A percentile compares a stretch with the other conserved stretches of the same genome.
These are phyloP conservation scores for Poteriospumella lacustris DNA, from an alignment of 108 stramenopile species.

Conservation along the genomic window DNA sequence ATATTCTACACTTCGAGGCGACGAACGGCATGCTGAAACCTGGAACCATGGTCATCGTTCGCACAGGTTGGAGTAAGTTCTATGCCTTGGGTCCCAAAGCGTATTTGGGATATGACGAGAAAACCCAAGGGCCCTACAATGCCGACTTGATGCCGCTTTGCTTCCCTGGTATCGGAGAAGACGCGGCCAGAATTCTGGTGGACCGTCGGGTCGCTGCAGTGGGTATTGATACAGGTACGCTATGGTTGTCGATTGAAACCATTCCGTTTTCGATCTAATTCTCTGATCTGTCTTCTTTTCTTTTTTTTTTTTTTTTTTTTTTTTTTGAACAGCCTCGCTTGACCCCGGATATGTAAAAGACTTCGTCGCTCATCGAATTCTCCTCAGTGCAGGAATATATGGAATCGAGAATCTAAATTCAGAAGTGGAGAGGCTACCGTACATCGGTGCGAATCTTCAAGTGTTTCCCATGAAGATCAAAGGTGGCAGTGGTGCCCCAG, in stretches of 20 bases:
- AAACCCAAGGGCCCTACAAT: not conserved
- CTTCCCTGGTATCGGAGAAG: constrained; percentile 15
- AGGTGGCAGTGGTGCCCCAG: constrained; percentile 8
- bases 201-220: not conserved
- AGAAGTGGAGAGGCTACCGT: not conserved
- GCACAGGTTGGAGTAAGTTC: not conserved
- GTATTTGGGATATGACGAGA: constrained; percentile 2
- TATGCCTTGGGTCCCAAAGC: not conserved
- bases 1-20: not conserved
- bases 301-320: not conserved
- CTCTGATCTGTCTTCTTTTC: too few species aligned
- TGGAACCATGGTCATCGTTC: not conserved
- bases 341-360: not conserved
- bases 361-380: not conserved
- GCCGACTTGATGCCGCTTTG: not conserved
- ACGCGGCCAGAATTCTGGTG: not conserved
- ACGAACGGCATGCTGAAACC: not conserved
- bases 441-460: not conserved
- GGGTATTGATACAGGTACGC: not conserved
- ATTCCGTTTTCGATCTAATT: too few species aligned
- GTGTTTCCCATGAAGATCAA: not conserved
- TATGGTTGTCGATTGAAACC: not conserved
- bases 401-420: constrained; percentile 9
- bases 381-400: not conserved
- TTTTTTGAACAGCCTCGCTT: not conserved